A percentile compares a stretch with the other conserved stretches of the same genome.
These are phyloP conservation scores for Pythium pectinolyticum DNA, from an alignment of 352 stramenopile genomes.

Conservation along the genomic window DNA sequence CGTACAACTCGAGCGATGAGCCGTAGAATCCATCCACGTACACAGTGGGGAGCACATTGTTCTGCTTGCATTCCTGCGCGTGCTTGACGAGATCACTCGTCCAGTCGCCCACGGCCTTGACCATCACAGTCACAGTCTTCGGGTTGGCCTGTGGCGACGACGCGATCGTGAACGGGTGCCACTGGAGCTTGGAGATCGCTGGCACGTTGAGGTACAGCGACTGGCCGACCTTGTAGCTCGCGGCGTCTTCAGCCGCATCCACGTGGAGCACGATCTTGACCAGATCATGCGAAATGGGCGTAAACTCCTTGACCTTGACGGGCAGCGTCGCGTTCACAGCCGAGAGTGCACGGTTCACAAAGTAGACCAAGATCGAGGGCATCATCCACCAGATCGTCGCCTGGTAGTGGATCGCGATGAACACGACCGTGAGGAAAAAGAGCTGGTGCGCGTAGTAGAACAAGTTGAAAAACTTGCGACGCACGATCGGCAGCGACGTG, in stretches of 20 bases:
- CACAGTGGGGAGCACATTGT: constrained; percentile 21
- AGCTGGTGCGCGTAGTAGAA: constrained; percentile 39
- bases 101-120: constrained; percentile 46
- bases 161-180: constrained; percentile 48
- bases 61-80: constrained; percentile 28
- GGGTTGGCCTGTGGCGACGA: constrained; percentile 31
- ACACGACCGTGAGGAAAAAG: constrained; percentile 30
- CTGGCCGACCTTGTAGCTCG: constrained; percentile 32
- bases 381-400: constrained; percentile 30
- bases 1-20: constrained; percentile 30
- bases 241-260: too few relatives aligned
- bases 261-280: constrained; percentile 40
- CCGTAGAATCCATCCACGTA: constrained; percentile 49
- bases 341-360: constrained; percentile 29
- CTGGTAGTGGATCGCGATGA: constrained; percentile 30
- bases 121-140: constrained; percentile 33
- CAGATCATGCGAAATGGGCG: constrained; percentile 22
- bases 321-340: constrained; percentile 19
- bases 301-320: constrained; percentile 15
- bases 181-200: constrained; percentile 44
- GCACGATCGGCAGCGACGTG: constrained; percentile 29
- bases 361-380: constrained; percentile 29
- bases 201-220: constrained; percentile 47
- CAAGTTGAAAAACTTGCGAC: constrained; percentile 26
- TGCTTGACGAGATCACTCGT: constrained; percentile 30